A percentile compares a stretch with the other conserved stretches of the same genome.
Conservation (phyloP, 2,329 filamentous ascomycete genomes). For the Cytospora leucostoma region DNA sequence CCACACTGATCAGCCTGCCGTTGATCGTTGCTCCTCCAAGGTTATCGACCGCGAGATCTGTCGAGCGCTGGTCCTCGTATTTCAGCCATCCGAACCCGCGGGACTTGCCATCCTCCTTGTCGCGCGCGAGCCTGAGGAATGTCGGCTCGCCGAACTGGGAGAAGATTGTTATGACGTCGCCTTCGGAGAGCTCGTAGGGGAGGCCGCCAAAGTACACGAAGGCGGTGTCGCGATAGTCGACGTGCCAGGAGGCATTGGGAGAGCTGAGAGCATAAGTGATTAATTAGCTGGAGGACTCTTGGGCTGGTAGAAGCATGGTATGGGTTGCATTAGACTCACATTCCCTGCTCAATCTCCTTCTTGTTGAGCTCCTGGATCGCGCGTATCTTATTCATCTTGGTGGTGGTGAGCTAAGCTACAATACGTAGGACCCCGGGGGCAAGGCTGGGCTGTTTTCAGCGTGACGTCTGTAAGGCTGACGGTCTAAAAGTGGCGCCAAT, state of each 20-base stretch:
- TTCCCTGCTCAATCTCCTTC: slow-evolving; percentile 85
- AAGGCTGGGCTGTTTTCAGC: slow-evolving; percentile 15
- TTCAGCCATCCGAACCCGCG: slow-evolving; percentile 95
- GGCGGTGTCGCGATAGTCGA: slow-evolving; percentile 92
- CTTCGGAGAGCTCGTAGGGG: slow-evolving; percentile 89
- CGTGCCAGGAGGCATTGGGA: slow-evolving; percentile 90
- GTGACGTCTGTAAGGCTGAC: slow-evolving; percentile 25
- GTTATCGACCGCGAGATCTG: slow-evolving; percentile 95
- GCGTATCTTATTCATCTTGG: slow-evolving; percentile 87
- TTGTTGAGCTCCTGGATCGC: slow-evolving; percentile 92
- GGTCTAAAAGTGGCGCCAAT: slow-evolving; percentile 8
- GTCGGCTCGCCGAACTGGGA: slow-evolving; percentile 96
- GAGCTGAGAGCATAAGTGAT: slow-evolving; percentile 50
- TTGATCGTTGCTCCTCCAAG: slow-evolving; percentile 82
- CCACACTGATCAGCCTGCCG: slow-evolving; percentile 80
- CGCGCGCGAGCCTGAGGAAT: slow-evolving; percentile 86
- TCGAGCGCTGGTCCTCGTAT: slow-evolving; percentile 96
- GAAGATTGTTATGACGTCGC: slow-evolving; percentile 94
- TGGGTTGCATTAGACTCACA: slow-evolving; percentile 53
- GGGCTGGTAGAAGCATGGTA: background rate
- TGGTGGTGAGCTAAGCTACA: slow-evolving; percentile 6
- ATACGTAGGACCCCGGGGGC: background rate
- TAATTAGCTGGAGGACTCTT: background rate
- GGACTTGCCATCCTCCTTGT: slow-evolving; percentile 95
- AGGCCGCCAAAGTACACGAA: slow-evolving; percentile 96